Evolutionary conservation across 1,284 basidiomycete genomes (phyloP).

Genomic region (Entoloma clypeatum): DNA sequence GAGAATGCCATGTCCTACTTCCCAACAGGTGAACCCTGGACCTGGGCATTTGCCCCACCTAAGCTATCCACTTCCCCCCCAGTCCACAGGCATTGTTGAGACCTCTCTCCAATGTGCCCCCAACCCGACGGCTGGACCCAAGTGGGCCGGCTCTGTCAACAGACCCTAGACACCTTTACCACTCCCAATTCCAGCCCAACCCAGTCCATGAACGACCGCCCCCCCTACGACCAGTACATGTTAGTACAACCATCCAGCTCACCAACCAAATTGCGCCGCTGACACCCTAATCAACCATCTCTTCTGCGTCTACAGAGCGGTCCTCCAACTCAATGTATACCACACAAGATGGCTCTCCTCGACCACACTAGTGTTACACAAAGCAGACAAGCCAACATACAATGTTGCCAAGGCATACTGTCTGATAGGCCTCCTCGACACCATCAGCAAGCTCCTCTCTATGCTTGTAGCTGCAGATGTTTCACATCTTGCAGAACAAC

Average conservation of each 20-base stretch:
- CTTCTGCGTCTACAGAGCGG: too few species aligned
- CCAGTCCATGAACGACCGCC: background rate
- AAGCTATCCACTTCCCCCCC: background rate
- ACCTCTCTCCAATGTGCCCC: background rate
- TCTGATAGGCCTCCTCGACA: too few species aligned
- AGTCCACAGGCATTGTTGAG: background rate
- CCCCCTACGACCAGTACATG: background rate
- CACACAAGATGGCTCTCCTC: too few species aligned
- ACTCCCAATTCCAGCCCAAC: background rate
- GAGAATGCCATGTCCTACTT: slow-evolving; percentile 9
- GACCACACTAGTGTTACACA: too few species aligned
- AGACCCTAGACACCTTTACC: background rate
- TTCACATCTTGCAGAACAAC: background rate
- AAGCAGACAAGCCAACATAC: too few species aligned
- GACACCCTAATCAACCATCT: too few species aligned
- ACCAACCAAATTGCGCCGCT: slow-evolving; percentile 7
- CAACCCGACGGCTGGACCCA: background rate
- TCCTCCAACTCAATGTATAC: too few species aligned
- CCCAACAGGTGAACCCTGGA: slow-evolving; percentile 5
- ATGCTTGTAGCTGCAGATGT: too few species aligned
- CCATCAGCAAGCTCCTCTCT: too few species aligned
- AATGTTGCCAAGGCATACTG: too few species aligned
- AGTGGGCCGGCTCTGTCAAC: background rate
- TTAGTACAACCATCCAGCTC: background rate
- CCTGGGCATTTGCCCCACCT: background rate